Percentiles rank a stretch among this genome's conserved stretches.
These are phyloP conservation scores for Saccharomycopsis capsularis DNA, from an alignment of 805 yeast genomes.

Conservation along the genomic window DNA sequence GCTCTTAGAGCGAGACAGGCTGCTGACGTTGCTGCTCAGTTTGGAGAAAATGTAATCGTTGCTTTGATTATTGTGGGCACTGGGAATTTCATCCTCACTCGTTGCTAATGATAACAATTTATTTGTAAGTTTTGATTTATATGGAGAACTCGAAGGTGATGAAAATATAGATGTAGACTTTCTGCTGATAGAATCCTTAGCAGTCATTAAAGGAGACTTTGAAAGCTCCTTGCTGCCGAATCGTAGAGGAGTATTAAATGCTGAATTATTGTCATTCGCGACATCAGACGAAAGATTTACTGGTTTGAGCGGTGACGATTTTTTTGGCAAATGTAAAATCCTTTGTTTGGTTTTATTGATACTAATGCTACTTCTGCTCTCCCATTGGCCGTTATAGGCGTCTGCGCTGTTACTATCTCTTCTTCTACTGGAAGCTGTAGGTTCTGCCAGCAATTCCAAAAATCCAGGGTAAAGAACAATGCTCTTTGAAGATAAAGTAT, in stretches of 20 bases:
- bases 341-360: neutral
- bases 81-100: neutral
- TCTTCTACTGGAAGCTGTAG: too few species aligned
- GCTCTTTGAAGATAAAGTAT: constrained; percentile 14
- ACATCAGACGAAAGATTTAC: neutral
- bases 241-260: neutral
- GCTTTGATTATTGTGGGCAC: constrained; percentile 1
- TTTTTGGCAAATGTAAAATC: constrained; percentile 17
- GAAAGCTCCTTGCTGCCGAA: neutral
- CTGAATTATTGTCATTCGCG: neutral
- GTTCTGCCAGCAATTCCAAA: constrained; percentile 3
- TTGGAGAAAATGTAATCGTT: neutral
- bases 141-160: constrained; percentile 17
- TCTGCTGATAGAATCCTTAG: neutral
- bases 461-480: constrained; percentile 16
- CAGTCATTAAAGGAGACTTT: neutral
- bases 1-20: neutral
- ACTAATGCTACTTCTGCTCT: neutral
- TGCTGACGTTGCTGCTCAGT: neutral
- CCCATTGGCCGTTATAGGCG: neutral
- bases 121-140: constrained; percentile 15
- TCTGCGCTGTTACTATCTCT: neutral
- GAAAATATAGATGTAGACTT: constrained; percentile 10
- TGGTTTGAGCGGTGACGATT: constrained; percentile 17
- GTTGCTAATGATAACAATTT: constrained; percentile 1